phyloP scores from a whole-genome alignment of 176 grass and related monocot species.

The Aegilops sharonensis region DNA sequence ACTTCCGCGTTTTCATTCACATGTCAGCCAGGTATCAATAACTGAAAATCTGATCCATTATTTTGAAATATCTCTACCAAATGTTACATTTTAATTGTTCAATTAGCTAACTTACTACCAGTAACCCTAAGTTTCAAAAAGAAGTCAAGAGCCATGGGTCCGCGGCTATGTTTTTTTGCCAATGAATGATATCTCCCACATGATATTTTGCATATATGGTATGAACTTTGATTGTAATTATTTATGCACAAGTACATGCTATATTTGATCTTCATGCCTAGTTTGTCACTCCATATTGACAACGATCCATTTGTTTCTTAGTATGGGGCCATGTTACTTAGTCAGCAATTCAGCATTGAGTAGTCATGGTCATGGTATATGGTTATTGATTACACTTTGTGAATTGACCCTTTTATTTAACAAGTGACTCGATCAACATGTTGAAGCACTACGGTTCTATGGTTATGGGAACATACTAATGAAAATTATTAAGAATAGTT shows the following conservation, averaged over 20 bases:
- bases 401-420: constrained; percentile 28
- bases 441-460: constrained; percentile 7
- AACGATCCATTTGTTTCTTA: constrained; percentile 15
- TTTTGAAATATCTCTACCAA: background rate
- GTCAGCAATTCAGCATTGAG: constrained; percentile 34
- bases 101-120: background rate
- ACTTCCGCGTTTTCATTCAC: background rate
- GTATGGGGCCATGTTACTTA: background rate
- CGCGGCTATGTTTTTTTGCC: background rate
- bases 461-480: constrained; percentile 3
- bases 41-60: background rate
- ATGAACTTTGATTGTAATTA: background rate
- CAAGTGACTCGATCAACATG: constrained; percentile 19
- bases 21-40: background rate
- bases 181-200: background rate
- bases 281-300: constrained; percentile 13
- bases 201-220: background rate
- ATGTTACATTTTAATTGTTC: background rate
- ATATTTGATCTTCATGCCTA: constrained; percentile 9
- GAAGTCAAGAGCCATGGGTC: background rate
- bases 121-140: background rate
- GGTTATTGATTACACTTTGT: background rate
- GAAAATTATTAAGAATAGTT: constrained; percentile 18
- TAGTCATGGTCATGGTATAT: constrained; percentile 32
- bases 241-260: constrained; percentile 21